These are phyloP conservation scores for Kalanchoe fedtschenkoi DNA, from an alignment of 164 flowering plant species.

Conservation along the genomic window DNA sequence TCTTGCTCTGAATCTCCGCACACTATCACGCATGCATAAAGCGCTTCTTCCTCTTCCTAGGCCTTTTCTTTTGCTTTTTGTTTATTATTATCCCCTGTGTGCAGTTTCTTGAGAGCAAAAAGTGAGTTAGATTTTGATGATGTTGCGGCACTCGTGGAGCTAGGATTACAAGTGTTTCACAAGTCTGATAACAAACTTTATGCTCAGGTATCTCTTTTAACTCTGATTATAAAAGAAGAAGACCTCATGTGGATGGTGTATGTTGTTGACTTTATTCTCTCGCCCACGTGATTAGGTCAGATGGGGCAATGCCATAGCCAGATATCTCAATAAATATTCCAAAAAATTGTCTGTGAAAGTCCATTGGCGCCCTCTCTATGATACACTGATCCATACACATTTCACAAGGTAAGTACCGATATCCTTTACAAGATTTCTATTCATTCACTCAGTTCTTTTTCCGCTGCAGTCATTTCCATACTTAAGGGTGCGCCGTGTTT, in stretches of 20 bases:
- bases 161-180: conserved; percentile 58
- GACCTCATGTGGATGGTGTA: neutral
- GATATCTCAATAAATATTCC: conserved; percentile 59
- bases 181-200: conserved; percentile 53
- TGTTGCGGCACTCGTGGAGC: conserved; percentile 38
- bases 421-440: neutral
- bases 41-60: neutral
- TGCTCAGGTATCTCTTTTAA: conserved; percentile 49
- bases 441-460: neutral
- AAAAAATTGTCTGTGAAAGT: conserved; percentile 64
- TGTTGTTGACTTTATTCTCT: conserved; percentile 1
- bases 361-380: conserved; percentile 87
- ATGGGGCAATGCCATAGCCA: conserved; percentile 82
- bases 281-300: conserved; percentile 53
- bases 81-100: conserved; percentile 5
- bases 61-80: neutral
- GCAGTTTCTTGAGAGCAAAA: conserved; percentile 86
- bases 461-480: neutral
- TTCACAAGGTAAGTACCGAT: conserved; percentile 50
- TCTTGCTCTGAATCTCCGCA: neutral
- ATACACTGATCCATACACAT: conserved; percentile 66
- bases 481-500: neutral
- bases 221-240: neutral
- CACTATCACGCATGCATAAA: too few species aligned
- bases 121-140: conserved; percentile 74